Evolutionary conservation across 176 grass and related monocot genomes (phyloP).

Genomic region (Calamus simplicifolius): DNA sequence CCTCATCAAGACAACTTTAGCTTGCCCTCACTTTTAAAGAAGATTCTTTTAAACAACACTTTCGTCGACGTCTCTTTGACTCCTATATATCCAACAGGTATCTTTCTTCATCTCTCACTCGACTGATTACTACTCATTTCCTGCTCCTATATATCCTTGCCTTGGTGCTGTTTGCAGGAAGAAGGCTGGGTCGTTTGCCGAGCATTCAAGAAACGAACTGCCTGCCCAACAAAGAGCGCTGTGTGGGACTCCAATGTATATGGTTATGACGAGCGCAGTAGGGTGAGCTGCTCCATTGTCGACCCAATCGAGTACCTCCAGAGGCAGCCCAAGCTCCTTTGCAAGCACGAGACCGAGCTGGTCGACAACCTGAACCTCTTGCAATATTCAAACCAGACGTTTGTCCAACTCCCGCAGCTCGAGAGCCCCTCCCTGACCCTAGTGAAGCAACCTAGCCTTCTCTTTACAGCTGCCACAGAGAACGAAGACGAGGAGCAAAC

Average conservation of each 20-base stretch:
- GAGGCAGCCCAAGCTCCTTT: constrained; percentile 29
- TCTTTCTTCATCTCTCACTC: no score
- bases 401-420: constrained; percentile 54
- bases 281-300: constrained; percentile 14
- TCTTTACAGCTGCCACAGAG: constrained; percentile 10
- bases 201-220: constrained; percentile 87
- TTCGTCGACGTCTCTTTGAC: no score
- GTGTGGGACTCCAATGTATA: constrained; percentile 40
- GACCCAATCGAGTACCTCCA: constrained; percentile 40
- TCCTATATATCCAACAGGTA: no score
- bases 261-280: constrained; percentile 33
- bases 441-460: constrained; percentile 4
- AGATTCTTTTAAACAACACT: no score
- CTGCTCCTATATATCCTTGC: no score
- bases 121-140: no score
- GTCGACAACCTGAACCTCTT: constrained; percentile 31
- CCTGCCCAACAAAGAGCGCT: constrained; percentile 37
- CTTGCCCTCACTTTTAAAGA: no score
- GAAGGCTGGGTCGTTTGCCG: constrained; percentile 97
- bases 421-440: constrained; percentile 51
- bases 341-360: constrained; percentile 53
- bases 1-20: no score
- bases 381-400: constrained; percentile 35
- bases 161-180: constrained; percentile 38
- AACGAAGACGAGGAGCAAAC: constrained; percentile 17